These are phyloP conservation scores for Sisymbrium altissimum DNA, from an alignment of 345 rosid species.

Conservation along the genomic window DNA sequence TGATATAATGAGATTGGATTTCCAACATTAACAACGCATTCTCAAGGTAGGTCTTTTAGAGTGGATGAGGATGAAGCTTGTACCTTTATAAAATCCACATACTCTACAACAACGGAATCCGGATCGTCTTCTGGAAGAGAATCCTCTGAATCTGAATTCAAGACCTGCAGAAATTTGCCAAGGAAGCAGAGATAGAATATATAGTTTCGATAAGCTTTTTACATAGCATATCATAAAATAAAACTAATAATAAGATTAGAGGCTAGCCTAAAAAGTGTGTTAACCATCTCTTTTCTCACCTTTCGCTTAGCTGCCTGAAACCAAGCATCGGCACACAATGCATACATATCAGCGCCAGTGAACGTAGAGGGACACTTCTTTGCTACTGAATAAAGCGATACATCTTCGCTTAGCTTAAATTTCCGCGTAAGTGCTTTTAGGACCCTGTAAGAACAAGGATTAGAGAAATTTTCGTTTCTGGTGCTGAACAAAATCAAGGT, in stretches of 20 bases:
- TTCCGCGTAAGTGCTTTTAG: constrained; percentile 95
- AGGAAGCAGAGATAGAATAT: constrained; percentile 3
- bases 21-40: background rate
- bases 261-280: background rate
- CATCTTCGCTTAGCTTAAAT: constrained; percentile 72
- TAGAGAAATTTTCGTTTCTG: background rate
- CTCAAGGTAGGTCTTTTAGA: background rate
- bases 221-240: background rate
- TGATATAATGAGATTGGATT: background rate
- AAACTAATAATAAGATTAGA: background rate
- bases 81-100: constrained; percentile 81
- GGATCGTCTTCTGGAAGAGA: constrained; percentile 41
- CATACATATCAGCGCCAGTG: constrained; percentile 99
- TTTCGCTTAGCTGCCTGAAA: constrained; percentile 92
- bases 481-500: background rate
- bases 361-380: constrained; percentile 84
- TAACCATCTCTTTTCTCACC: constrained; percentile 39
- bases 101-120: constrained; percentile 63
- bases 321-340: constrained; percentile 99
- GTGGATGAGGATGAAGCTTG: background rate
- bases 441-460: constrained; percentile 49
- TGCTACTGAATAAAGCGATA: constrained; percentile 77
- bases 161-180: constrained; percentile 42
- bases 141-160: constrained; percentile 42
- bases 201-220: background rate